These are phyloP conservation scores for Corymbia citriodora DNA, from an alignment of 441 rosid genomes.

Conservation along the genomic window DNA sequence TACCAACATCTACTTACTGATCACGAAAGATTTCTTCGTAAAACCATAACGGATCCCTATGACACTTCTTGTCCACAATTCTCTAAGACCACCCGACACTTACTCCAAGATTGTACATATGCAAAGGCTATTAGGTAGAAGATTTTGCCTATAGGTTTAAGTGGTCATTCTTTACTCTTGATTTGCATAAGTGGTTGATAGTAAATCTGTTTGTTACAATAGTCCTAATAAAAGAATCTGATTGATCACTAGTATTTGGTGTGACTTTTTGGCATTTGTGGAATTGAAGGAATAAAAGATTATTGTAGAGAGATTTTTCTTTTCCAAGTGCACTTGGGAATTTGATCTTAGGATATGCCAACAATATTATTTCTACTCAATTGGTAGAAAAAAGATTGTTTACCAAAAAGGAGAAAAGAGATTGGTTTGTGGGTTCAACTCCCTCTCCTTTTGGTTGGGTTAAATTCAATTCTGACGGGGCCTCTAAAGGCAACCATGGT, in stretches of 20 bases:
- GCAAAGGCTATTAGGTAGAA: neutral
- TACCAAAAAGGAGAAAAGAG: neutral
- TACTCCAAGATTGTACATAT: neutral
- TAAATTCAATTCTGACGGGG: neutral
- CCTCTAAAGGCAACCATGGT: neutral
- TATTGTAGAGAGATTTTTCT: neutral
- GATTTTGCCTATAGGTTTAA: neutral
- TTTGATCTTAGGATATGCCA: neutral
- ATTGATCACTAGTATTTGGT: neutral
- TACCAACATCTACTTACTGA: neutral
- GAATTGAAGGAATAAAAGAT: neutral
- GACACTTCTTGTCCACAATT: neutral
- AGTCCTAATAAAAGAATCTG: neutral
- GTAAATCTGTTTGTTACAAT: rapidly evolving
- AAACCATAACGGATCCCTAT: neutral
- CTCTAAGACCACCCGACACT: neutral
- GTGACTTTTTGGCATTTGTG: neutral
- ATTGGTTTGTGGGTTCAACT: neutral
- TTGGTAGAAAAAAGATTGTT: neutral
- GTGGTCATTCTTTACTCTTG: neutral
- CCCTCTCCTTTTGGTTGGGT: neutral
- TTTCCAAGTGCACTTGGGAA: neutral
- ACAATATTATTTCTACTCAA: neutral
- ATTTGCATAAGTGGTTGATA: neutral
- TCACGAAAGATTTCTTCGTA: neutral